Percentiles rank a stretch among this genome's conserved stretches.
These are phyloP conservation scores for Nemania diffusa DNA, from an alignment of 2,329 filamentous ascomycete genomes.

Conservation along the genomic window DNA sequence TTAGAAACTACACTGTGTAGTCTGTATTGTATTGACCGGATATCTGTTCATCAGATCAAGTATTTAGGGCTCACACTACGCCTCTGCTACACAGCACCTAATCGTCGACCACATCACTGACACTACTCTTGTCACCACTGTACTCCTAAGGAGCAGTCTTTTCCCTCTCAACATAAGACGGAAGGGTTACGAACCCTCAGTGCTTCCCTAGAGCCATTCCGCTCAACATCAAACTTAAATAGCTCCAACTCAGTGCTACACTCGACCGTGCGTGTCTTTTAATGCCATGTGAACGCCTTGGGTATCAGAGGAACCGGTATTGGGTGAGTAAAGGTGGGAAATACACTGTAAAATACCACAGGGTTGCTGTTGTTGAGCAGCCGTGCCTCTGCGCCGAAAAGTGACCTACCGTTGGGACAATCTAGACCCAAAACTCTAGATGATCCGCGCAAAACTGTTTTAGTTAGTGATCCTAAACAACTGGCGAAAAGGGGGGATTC, in stretches of 20 bases:
- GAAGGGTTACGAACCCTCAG: conserved; percentile 2
- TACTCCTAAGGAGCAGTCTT: background rate
- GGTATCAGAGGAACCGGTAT: conserved; percentile 35
- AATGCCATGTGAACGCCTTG: conserved; percentile 34
- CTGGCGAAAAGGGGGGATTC: conserved; percentile 22
- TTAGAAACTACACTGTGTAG: background rate
- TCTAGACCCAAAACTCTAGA: conserved; percentile 18
- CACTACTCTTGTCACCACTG: conserved; percentile 12
- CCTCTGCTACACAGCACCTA: conserved; percentile 5
- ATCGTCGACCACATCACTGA: conserved; percentile 13
- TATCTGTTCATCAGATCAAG: conserved; percentile 1
- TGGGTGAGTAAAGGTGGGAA: conserved; percentile 16
- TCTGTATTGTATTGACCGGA: background rate
- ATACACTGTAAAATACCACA: conserved; percentile 25
- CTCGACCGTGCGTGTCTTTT: conserved; percentile 17
- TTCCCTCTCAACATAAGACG: background rate
- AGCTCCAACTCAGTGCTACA: conserved; percentile 19
- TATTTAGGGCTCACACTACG: conserved; percentile 9
- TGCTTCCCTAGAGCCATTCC: conserved; percentile 7
- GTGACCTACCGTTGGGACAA: conserved; percentile 42
- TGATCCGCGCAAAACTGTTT: conserved; percentile 34
- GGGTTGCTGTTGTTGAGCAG: conserved; percentile 2
- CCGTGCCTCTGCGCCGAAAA: conserved; percentile 18
- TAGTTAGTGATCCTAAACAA: conserved; percentile 42
- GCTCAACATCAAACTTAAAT: background rate